A percentile compares a stretch with the other conserved stretches of the same genome.
Conservation (phyloP, 2,329 filamentous ascomycete genomes). For the Fusarium subtropicale region DNA sequence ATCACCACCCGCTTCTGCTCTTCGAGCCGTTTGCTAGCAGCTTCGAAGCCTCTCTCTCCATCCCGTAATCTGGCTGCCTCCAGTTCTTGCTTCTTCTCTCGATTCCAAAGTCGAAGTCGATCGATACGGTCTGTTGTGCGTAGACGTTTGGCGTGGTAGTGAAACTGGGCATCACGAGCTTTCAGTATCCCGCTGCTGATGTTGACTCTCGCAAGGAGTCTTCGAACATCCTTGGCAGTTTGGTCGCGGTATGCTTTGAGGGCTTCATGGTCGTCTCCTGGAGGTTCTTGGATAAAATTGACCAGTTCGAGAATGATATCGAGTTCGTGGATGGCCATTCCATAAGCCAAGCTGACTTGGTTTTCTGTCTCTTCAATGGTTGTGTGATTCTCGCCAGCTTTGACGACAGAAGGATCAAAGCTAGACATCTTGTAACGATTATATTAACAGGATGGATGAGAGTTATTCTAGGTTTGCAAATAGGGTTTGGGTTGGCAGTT, state of each 20-base stretch:
- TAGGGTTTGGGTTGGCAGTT: background rate
- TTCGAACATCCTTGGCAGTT: conserved; percentile 10
- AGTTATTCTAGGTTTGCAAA: background rate
- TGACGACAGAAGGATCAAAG: conserved; percentile 31
- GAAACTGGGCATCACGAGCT: conserved; percentile 35
- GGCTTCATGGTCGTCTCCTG: conserved; percentile 10
- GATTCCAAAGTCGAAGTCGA: conserved; percentile 34
- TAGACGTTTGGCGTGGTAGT: conserved; percentile 36
- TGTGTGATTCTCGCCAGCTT: conserved; percentile 24
- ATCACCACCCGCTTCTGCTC: conserved; percentile 35
- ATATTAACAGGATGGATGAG: background rate
- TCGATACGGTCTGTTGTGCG: conserved; percentile 33
- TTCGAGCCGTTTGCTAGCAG: conserved; percentile 20
- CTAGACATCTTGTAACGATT: conserved; percentile 11
- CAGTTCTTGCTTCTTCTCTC: conserved; percentile 33
- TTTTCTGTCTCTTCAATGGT: conserved; percentile 27
- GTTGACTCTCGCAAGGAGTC: conserved; percentile 22
- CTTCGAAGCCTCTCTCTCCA: conserved; percentile 24
- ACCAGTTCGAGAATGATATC: conserved; percentile 27
- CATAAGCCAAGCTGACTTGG: conserved; percentile 36
- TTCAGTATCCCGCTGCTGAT: conserved; percentile 31
- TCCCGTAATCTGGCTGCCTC: conserved; percentile 20
- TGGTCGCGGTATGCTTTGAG: conserved; percentile 12
- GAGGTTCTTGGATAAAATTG: conserved; percentile 9
- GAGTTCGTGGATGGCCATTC: conserved; percentile 33